Evolutionary conservation across 2,329 filamentous ascomycete genomes (phyloP).

Genomic region (Fusarium camptoceras): DNA sequence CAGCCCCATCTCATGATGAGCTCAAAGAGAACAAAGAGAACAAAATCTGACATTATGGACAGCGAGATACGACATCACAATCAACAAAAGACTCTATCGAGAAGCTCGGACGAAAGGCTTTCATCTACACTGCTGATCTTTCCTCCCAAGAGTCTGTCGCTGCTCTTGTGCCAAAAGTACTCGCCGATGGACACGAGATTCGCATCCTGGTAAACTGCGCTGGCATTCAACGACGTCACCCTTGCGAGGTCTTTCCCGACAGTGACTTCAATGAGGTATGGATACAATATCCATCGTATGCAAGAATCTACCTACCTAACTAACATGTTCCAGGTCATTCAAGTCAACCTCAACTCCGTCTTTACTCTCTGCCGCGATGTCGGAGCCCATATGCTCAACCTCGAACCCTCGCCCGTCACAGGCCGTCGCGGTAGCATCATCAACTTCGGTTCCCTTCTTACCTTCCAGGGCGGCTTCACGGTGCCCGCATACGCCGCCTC

Average conservation of each 20-base stretch:
- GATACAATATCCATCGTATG: not conserved
- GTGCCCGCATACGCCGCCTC: slow-evolving; percentile 89
- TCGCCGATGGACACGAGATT: slow-evolving; percentile 73
- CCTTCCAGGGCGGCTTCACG: slow-evolving; percentile 88
- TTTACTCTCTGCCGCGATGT: slow-evolving; percentile 83
- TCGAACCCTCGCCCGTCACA: slow-evolving; percentile 59
- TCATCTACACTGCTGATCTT: slow-evolving; percentile 78
- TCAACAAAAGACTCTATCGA: slow-evolving; percentile 72
- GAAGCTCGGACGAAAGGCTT: slow-evolving; percentile 72
- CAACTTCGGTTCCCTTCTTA: slow-evolving; percentile 84
- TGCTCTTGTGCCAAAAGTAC: slow-evolving; percentile 68
- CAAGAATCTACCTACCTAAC: not conserved
- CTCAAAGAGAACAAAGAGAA: not conserved
- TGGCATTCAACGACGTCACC: slow-evolving; percentile 84
- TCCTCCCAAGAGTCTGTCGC: slow-evolving; percentile 69
- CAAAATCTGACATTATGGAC: slow-evolving; percentile 7
- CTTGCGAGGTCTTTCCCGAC: slow-evolving; percentile 79
- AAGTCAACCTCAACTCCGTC: slow-evolving; percentile 87
- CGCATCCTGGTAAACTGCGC: slow-evolving; percentile 88
- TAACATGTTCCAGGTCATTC: slow-evolving; percentile 68
- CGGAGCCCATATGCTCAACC: slow-evolving; percentile 80
- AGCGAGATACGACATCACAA: slow-evolving; percentile 58
- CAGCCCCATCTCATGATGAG: slow-evolving; percentile 15
- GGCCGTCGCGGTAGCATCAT: slow-evolving; percentile 78
- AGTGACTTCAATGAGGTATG: slow-evolving; percentile 77